Evolutionary conservation across 1,284 basidiomycete species (phyloP).

Genomic region (Wallemia hederae): DNA sequence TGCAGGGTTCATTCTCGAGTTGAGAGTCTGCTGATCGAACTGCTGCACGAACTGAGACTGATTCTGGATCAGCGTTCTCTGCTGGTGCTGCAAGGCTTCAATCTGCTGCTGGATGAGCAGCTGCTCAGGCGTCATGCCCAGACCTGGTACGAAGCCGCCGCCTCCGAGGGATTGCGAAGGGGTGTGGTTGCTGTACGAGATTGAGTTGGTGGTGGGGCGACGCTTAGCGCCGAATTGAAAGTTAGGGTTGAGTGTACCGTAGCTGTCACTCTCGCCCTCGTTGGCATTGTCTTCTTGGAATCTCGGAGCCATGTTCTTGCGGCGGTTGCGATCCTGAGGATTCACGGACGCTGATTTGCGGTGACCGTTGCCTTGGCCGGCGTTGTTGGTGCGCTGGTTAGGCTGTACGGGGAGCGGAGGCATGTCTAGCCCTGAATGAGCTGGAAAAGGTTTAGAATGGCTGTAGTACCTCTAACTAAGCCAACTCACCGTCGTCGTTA

Average conservation of each 20-base stretch:
- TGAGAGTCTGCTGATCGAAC: constrained; percentile 37
- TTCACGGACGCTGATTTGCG: background rate
- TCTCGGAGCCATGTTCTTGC: background rate
- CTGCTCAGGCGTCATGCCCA: constrained; percentile 64
- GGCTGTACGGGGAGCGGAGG: background rate
- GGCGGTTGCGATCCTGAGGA: background rate
- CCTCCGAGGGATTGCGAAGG: background rate
- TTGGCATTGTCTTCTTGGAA: background rate
- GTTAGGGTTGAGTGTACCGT: background rate
- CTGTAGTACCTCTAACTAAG: background rate
- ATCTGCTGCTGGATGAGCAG: constrained; percentile 70
- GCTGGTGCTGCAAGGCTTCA: constrained; percentile 63
- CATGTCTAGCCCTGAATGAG: background rate
- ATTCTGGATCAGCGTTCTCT: constrained; percentile 46
- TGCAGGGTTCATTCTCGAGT: constrained; percentile 21
- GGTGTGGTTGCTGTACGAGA: background rate
- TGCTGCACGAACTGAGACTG: constrained; percentile 23
- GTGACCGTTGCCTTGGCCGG: background rate
- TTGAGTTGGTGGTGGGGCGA: background rate
- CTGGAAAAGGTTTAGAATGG: background rate
- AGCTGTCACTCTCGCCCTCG: background rate
- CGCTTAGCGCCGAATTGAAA: constrained; percentile 1
- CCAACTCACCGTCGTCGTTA: background rate
- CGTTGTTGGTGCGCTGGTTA: background rate
- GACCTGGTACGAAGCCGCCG: background rate